These are phyloP conservation scores for Aspergillus homomorphus DNA, from an alignment of 495 filamentous ascomycete species.

Conservation along the genomic window DNA sequence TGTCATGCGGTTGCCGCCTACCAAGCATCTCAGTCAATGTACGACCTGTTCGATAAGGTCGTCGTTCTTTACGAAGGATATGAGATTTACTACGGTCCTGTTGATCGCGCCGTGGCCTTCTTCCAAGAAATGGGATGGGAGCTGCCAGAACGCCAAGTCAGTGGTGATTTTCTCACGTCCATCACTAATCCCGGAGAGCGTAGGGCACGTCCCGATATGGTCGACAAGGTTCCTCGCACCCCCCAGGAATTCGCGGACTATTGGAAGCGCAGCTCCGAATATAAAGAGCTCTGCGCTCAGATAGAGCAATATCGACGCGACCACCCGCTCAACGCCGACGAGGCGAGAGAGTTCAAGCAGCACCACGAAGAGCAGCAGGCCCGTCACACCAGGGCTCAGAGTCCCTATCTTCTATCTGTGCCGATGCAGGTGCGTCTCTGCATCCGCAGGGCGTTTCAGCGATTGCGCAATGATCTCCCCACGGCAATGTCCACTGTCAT, in stretches of 20 bases:
- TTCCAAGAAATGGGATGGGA: constrained; percentile 53
- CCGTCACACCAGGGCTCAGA: constrained; percentile 29
- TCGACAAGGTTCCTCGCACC: constrained; percentile 63
- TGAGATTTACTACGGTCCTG: constrained; percentile 62
- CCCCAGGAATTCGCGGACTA: constrained; percentile 62
- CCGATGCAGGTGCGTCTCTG: constrained; percentile 48
- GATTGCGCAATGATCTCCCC: constrained; percentile 64
- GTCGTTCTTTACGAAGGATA: constrained; percentile 58
- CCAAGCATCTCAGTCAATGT: constrained; percentile 82
- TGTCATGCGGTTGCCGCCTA: constrained; percentile 80
- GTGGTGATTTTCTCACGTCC: constrained; percentile 67
- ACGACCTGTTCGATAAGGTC: constrained; percentile 60
- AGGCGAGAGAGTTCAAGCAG: constrained; percentile 27
- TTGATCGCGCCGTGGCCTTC: constrained; percentile 52
- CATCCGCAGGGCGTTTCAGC: constrained; percentile 44
- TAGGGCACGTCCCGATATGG: constrained; percentile 53
- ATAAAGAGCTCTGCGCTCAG: constrained; percentile 43
- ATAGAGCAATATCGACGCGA: constrained; percentile 38
- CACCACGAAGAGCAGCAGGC: constrained; percentile 29
- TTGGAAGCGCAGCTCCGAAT: constrained; percentile 52
- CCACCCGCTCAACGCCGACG: constrained; percentile 19
- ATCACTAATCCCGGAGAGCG: constrained; percentile 65
- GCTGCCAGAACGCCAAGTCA: constrained; percentile 56
- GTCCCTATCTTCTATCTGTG: constrained; percentile 42
- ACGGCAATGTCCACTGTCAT: constrained; percentile 66